These are phyloP conservation scores for Fusarium citri DNA, from an alignment of 2,329 filamentous ascomycete genomes.

Conservation along the genomic window DNA sequence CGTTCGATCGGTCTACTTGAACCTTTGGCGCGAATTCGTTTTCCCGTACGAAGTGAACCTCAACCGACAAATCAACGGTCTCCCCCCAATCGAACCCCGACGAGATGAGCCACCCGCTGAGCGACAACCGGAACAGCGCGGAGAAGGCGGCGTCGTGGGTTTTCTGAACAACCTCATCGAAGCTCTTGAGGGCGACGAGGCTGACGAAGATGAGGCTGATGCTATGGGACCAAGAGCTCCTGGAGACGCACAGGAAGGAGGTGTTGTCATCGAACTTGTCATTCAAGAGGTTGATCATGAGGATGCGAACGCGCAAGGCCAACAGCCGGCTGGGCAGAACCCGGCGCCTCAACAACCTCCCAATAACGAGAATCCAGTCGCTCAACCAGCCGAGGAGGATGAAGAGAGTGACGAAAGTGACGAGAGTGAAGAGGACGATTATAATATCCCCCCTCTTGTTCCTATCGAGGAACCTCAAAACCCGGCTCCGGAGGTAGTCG, in stretches of 20 bases:
- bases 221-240: slow-evolving; percentile 35
- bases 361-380: slow-evolving; percentile 10
- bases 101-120: slow-evolving; percentile 33
- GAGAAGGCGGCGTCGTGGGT: slow-evolving; percentile 50
- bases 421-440: not conserved
- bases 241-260: slow-evolving; percentile 40
- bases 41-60: slow-evolving; percentile 61
- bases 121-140: slow-evolving; percentile 37
- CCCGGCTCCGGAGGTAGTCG: not conserved
- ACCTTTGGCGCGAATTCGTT: slow-evolving; percentile 60
- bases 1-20: slow-evolving; percentile 58
- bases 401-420: not conserved
- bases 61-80: slow-evolving; percentile 59
- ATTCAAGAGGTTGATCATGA: slow-evolving; percentile 53
- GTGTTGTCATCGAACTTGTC: slow-evolving; percentile 51
- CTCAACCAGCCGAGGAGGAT: not conserved
- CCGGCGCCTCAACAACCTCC: slow-evolving; percentile 14
- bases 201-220: slow-evolving; percentile 43
- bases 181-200: slow-evolving; percentile 52
- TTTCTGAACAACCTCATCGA: slow-evolving; percentile 54
- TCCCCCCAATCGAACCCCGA: slow-evolving; percentile 48
- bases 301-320: slow-evolving; percentile 55
- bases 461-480: not conserved
- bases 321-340: slow-evolving; percentile 37
- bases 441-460: not conserved